Conservation (phyloP, 2,329 filamentous ascomycete genomes). For the Hymenoscyphus fraxineus region DNA sequence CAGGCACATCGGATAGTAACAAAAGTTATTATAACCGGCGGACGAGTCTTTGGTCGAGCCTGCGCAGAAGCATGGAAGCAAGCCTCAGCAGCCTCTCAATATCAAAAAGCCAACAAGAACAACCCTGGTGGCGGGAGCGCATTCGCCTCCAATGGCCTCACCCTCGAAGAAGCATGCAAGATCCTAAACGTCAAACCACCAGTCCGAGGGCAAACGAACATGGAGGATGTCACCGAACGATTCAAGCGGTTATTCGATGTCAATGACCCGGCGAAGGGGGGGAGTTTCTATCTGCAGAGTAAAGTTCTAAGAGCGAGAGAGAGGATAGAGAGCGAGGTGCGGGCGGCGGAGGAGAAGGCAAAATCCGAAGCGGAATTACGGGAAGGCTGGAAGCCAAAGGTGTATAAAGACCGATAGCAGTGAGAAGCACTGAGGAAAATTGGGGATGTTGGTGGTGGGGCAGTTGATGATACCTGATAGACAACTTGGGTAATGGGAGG, state of each 20-base stretch:
- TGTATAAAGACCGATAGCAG: constrained; percentile 76
- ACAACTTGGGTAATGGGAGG: constrained; percentile 8
- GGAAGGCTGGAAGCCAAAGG: constrained; percentile 90
- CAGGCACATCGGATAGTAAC: constrained; percentile 94
- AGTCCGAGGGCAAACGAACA: constrained; percentile 68
- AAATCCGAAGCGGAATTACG: constrained; percentile 73
- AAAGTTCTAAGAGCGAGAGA: constrained; percentile 91
- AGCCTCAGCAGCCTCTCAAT: constrained; percentile 80
- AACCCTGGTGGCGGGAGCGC: constrained; percentile 43
- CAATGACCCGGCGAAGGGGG: constrained; percentile 93
- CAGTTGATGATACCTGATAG: constrained; percentile 7
- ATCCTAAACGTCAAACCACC: constrained; percentile 95
- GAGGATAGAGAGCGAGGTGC: constrained; percentile 82
- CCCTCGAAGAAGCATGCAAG: constrained; percentile 93
- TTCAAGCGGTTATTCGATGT: constrained; percentile 94
- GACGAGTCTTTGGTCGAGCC: constrained; percentile 86
- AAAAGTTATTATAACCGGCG: constrained; percentile 86
- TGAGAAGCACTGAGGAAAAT: constrained; percentile 4
- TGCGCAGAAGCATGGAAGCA: constrained; percentile 95
- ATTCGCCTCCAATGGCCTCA: constrained; percentile 65
- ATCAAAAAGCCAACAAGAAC: constrained; percentile 69
- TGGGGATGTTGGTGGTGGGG: constrained; percentile 13
- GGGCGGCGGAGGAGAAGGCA: constrained; percentile 65
- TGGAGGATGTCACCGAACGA: constrained; percentile 74
- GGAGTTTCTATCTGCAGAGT: constrained; percentile 97